These are phyloP conservation scores for Starmerella floris DNA, from an alignment of 805 yeast species.

Conservation along the genomic window DNA sequence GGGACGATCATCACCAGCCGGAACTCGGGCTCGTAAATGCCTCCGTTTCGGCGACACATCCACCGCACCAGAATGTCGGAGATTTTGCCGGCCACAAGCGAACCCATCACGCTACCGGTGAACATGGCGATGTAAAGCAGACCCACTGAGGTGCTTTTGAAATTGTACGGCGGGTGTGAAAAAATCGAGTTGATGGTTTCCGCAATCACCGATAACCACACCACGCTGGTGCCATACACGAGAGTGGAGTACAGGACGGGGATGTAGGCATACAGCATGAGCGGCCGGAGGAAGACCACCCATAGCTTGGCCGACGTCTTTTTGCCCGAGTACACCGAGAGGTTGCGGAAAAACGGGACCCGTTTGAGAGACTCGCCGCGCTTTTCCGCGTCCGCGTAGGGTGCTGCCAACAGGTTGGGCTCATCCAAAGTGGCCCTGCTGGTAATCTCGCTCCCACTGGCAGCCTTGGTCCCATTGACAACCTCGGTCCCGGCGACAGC, in stretches of 20 bases:
- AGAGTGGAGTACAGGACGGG: slow-evolving; percentile 39
- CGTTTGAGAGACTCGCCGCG: neutral
- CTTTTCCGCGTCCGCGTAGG: neutral
- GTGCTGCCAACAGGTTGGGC: neutral
- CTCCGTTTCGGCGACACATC: slow-evolving; percentile 36
- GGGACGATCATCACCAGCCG: slow-evolving; percentile 43
- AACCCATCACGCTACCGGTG: slow-evolving; percentile 45
- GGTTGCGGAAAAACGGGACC: slow-evolving; percentile 25
- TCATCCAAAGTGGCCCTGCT: neutral
- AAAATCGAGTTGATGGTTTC: slow-evolving; percentile 44
- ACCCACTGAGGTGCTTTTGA: slow-evolving; percentile 37
- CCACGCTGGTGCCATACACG: slow-evolving; percentile 43
- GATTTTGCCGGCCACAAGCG: slow-evolving; percentile 38
- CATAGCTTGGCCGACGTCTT: slow-evolving; percentile 40
- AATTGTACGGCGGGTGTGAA: slow-evolving; percentile 34
- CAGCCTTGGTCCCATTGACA: neutral
- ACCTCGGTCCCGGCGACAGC: neutral
- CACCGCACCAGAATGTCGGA: slow-evolving; percentile 38
- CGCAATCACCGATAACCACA: slow-evolving; percentile 50
- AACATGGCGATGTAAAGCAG: slow-evolving; percentile 44
- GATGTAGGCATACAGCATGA: slow-evolving; percentile 38
- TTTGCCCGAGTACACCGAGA: slow-evolving; percentile 38
- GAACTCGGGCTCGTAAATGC: slow-evolving; percentile 52
- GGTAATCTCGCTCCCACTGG: neutral
- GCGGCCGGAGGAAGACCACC: slow-evolving; percentile 44